phyloP scores from a whole-genome alignment of 192 early-diverging fungal species.

The Allomyces macrogynus region DNA sequence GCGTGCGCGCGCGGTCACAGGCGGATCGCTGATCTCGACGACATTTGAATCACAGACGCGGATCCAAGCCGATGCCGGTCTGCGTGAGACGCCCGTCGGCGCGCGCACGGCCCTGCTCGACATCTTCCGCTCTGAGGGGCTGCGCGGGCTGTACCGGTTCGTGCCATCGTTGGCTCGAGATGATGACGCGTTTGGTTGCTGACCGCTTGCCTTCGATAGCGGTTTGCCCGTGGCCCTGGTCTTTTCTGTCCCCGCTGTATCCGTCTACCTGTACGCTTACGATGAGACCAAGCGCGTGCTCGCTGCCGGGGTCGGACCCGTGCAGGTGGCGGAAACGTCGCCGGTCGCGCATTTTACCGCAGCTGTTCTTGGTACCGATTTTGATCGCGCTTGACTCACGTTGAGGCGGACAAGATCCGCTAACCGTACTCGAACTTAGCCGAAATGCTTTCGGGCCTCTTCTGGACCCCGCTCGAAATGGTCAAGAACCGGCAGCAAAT shows the following conservation, averaged over 20 bases:
- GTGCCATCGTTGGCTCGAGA: background rate
- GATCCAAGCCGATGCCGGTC: too few species aligned
- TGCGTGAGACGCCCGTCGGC: background rate
- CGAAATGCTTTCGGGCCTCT: conserved; percentile 17
- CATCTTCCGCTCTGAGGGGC: background rate
- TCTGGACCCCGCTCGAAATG: conserved; percentile 37
- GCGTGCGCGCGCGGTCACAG: background rate
- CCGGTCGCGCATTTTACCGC: background rate
- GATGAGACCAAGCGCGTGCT: background rate
- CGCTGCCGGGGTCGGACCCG: too few species aligned
- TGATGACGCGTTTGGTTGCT: background rate
- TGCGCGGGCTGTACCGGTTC: background rate
- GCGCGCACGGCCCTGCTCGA: background rate
- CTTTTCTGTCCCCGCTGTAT: conserved; percentile 18
- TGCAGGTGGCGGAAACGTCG: background rate
- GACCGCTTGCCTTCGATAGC: background rate
- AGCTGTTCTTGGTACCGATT: background rate
- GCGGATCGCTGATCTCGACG: too few species aligned
- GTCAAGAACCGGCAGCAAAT: conserved; percentile 28
- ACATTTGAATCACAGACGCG: too few species aligned
- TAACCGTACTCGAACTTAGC: conserved; percentile 3
- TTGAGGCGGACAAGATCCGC: too few species aligned
- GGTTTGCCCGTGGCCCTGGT: conserved; percentile 22
- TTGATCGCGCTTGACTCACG: background rate
- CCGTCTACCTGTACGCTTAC: background rate